These are phyloP conservation scores for Arabis hirsuta DNA, from an alignment of 345 rosid genomes.

Conservation along the genomic window DNA sequence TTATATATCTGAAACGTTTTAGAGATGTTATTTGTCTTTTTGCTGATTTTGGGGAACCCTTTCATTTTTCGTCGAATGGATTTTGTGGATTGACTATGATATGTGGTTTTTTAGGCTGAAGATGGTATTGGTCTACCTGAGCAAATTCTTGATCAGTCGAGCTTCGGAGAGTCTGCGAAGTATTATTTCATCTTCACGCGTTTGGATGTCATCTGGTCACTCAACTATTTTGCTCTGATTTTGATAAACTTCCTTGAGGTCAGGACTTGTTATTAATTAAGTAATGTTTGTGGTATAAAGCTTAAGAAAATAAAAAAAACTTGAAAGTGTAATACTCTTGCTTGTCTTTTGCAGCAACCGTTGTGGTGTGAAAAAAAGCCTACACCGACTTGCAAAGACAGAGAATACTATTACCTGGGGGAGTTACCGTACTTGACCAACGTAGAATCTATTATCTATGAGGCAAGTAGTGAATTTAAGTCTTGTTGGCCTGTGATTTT, in stretches of 20 bases:
- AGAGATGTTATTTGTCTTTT: slow-evolving; percentile 13
- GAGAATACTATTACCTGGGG: slow-evolving; percentile 81
- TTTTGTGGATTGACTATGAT: slow-evolving; percentile 21
- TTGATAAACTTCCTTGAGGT: slow-evolving; percentile 90
- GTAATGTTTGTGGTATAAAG: neutral
- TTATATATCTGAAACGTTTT: slow-evolving; percentile 3
- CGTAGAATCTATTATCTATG: slow-evolving; percentile 70
- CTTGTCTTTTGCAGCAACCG: slow-evolving; percentile 68
- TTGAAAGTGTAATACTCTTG: slow-evolving; percentile 4
- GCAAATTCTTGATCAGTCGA: slow-evolving; percentile 74
- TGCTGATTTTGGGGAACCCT: neutral
- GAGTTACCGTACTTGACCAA: slow-evolving; percentile 85
- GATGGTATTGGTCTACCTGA: slow-evolving; percentile 95
- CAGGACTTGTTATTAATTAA: slow-evolving; percentile 18
- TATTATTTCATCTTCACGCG: slow-evolving; percentile 64
- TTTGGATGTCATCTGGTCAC: slow-evolving; percentile 79
- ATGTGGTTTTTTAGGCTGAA: slow-evolving; percentile 64
- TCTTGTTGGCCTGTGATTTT: slow-evolving; percentile 11
- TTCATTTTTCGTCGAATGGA: neutral
- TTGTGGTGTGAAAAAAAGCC: slow-evolving; percentile 69
- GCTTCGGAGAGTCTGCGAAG: slow-evolving; percentile 67
- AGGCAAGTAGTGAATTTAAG: slow-evolving; percentile 51
- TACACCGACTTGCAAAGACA: slow-evolving; percentile 65
- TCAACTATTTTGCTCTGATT: slow-evolving; percentile 81
- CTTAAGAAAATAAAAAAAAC: neutral